These are phyloP conservation scores for Starmera caribaea DNA, from an alignment of 805 yeast genomes.

Conservation along the genomic window DNA sequence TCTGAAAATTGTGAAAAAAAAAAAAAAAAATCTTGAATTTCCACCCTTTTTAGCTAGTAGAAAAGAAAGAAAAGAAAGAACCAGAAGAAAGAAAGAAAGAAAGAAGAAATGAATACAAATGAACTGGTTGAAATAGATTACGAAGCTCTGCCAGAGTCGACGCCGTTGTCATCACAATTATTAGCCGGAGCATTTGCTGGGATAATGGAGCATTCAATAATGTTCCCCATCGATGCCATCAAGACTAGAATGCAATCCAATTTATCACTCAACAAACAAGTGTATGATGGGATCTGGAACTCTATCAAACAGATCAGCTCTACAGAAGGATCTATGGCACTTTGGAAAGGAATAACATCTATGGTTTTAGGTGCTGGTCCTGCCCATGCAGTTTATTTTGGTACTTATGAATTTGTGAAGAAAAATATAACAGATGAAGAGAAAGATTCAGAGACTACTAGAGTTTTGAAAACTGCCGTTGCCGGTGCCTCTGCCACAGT, in stretches of 20 bases:
- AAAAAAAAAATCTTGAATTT: no score
- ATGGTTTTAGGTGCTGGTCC: conserved; percentile 98
- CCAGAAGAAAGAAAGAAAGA: not conserved
- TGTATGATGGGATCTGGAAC: conserved; percentile 39
- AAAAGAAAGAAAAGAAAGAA: no score
- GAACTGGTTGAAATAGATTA: conserved; percentile 55
- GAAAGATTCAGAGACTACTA: conserved; percentile 41
- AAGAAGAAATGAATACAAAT: not conserved
- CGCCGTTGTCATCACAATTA: conserved; percentile 74
- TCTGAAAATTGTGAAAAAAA: no score
- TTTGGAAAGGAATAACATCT: conserved; percentile 91
- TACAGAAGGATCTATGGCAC: conserved; percentile 76
- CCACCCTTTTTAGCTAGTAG: no score
- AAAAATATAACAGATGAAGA: conserved; percentile 23
- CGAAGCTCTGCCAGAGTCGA: conserved; percentile 83
- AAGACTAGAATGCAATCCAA: conserved; percentile 82
- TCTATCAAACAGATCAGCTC: conserved; percentile 72
- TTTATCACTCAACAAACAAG: conserved; percentile 6
- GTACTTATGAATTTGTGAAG: conserved; percentile 78
- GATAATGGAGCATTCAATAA: conserved; percentile 93
- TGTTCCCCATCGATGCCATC: conserved; percentile 95
- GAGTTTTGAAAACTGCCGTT: conserved; percentile 61
- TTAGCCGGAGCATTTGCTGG: conserved; percentile 98
- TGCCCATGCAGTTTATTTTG: conserved; percentile 93
- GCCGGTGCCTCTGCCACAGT: conserved; percentile 91